Base-by-base conservation (phyloP, 2,329 filamentous ascomycete genomes). In the Phoma herbarum region DNA sequence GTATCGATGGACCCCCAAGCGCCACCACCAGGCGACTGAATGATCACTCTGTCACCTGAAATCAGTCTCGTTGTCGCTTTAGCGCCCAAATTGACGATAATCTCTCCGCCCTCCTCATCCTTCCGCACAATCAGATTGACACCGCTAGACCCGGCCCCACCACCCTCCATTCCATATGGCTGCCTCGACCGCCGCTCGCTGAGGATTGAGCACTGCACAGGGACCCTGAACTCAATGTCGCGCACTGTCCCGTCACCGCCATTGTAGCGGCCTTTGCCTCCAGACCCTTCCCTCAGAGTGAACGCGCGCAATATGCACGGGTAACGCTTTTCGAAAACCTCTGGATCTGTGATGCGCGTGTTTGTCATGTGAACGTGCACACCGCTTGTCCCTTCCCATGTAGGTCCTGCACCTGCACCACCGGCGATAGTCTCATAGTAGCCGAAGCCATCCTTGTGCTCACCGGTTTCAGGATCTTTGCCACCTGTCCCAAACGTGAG, bases 291-390 rank as follows among this genome's bases (percentile, higher is more conserved):
- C 26, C 42, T 46, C 10, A 53, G 23, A 25, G 42, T 46, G 11
- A 53, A 53, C 18, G 42, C 51, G 18, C 42, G 51, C 18, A 53
- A 18, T 23, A 53, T 41, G 33, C 42, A 46, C 3, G 51, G 51
- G 25, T 53, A 53, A 23, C 51, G 22, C 31, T 46, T 46, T 42
- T 53, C 51, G 18, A 53, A 46, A 23, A 46, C 31, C 16, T 53
- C 51, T 23, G 51, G 51, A 41, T 53, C 50, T 46, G 50, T 53
- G 22, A 53, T 53, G 10, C 51, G 42, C 28, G 51, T 53, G 31
- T 53, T 53, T n/a, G 51, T 53, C 51, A 53, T 53, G 51, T 53
- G 51, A 33, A 46, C 43, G 18, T 53, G 51, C 43, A 53, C 51
- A 37, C 51, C 51, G 29, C 51, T 53, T 41, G 51, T 46, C 39